Base-by-base conservation (phyloP, 148 eudicot species). In the Dianthus caryophyllus region DNA sequence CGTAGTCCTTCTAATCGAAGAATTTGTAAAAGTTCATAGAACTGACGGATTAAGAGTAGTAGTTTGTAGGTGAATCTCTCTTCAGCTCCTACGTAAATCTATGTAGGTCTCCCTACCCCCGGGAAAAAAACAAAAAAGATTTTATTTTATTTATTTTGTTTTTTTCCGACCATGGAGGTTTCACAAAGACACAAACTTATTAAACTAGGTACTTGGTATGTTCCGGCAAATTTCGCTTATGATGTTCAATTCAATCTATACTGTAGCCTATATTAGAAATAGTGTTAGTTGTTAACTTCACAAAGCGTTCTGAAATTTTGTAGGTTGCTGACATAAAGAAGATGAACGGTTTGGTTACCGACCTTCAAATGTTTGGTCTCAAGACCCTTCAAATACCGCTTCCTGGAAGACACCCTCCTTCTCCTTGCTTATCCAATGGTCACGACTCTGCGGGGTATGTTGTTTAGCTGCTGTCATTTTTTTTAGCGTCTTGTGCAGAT, bases 401-500 rank as follows among this genome's bases (percentile, higher is more conserved):
- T 63, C 96, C 97, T 13, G 98, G 98, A 70, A 86, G 88, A 76
- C 98, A 94, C 61, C 98, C 97, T 52, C 97, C 96, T 48, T 90
- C 98, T 64, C 86, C 92, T 53, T 77, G 69, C 71, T 38, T 90
- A 76, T 74, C 88, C 38, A 84, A 83, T 78, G 96, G 86, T 56
- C 75, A 74, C 69, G 78, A 69, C 52, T 66, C 61, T 61, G 68
- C 78, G 61, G 75, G 90, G 97, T 91, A 86, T 25, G 11, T 65
- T 70, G n/a, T n/a, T n/a, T 70, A 33, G 38, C 38, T 33, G 3
- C 38, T 76, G 26, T 12, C n/a, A 52, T 43, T 6, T 27, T 33
- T 68, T 60, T 61, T 47, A 47, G n/a, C 16, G 51, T 13, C 51
- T 3, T 47, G 5, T 4, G 14, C n/a, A 1, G 0, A 4, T 13